Conservation (phyloP, 192 early-diverging fungal species). For the Coemansia sp. region DNA sequence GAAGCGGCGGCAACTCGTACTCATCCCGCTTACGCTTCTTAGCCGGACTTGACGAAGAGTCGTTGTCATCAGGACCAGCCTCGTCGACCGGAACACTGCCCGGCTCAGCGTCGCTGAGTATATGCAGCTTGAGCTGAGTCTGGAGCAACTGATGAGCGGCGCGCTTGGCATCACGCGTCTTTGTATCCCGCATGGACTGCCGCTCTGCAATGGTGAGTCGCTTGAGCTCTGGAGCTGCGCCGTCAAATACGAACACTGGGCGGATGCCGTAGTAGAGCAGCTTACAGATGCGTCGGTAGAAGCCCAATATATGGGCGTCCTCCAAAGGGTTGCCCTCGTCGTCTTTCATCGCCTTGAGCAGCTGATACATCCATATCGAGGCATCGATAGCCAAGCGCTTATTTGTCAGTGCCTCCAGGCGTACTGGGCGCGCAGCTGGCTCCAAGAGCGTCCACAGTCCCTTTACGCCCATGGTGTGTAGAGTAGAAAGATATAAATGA, state of each 20-base stretch:
- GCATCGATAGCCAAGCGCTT: constrained; percentile 90
- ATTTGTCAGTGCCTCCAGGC: constrained; percentile 78
- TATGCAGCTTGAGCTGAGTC: constrained; percentile 75
- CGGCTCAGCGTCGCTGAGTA: constrained; percentile 44
- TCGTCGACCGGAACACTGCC: not conserved
- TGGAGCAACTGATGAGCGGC: constrained; percentile 86
- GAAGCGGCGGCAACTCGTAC: constrained; percentile 50
- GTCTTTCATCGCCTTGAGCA: constrained; percentile 93
- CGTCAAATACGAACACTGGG: constrained; percentile 99
- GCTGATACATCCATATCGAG: constrained; percentile 98
- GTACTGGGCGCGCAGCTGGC: constrained; percentile 74
- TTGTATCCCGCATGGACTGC: constrained; percentile 29
- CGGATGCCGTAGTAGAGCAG: constrained; percentile 86
- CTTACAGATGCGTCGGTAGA: constrained; percentile 94
- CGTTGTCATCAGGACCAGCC: constrained; percentile 10
- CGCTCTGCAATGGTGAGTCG: constrained; percentile 56
- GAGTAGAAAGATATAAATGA: not conserved
- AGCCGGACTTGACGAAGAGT: constrained; percentile 19
- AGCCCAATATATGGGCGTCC: constrained; percentile 90
- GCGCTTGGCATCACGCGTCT: constrained; percentile 62
- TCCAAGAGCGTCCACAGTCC: constrained; percentile 88
- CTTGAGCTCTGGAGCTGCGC: constrained; percentile 87
- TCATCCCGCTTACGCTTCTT: constrained; percentile 61
- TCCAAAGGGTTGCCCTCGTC: constrained; percentile 79
- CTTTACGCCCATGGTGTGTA: constrained; percentile 86